phyloP scores from a whole-genome alignment of 2,329 filamentous ascomycete genomes.

The Gyromitra esculenta region DNA sequence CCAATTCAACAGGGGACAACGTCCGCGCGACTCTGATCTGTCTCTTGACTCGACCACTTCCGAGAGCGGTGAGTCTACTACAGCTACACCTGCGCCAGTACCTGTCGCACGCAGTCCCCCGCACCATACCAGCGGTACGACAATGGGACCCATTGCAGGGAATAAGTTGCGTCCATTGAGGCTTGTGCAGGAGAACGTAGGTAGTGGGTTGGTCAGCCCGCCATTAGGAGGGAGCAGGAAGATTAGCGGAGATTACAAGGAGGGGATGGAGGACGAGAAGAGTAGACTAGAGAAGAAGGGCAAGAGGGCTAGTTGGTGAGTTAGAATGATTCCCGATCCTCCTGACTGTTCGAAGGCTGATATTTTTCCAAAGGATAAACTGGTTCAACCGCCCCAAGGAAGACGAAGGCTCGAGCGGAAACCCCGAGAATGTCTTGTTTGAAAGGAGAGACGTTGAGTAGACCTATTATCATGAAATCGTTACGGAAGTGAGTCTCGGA shows the following conservation, averaged over 20 bases:
- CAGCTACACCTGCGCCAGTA: constrained; percentile 63
- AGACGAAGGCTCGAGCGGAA: constrained; percentile 46
- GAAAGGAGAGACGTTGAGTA: constrained; percentile 56
- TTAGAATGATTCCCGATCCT: constrained; percentile 9
- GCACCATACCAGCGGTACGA: constrained; percentile 29
- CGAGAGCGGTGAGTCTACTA: constrained; percentile 51
- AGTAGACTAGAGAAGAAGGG: constrained; percentile 41
- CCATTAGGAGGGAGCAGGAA: constrained; percentile 53
- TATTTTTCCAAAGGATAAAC: constrained; percentile 54
- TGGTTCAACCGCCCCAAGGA: constrained; percentile 57
- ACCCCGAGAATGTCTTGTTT: constrained; percentile 55
- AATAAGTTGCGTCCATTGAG: constrained; percentile 85
- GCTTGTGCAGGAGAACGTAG: constrained; percentile 80
- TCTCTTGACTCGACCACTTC: constrained; percentile 51
- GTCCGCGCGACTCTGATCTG: constrained; percentile 50
- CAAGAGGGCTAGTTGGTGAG: constrained; percentile 58
- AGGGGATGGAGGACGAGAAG: constrained; percentile 49
- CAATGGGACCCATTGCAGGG: constrained; percentile 63
- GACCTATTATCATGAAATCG: background rate
- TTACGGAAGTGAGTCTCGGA: background rate
- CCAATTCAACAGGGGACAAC: constrained; percentile 46
- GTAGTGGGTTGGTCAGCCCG: constrained; percentile 50
- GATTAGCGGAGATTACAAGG: constrained; percentile 55
- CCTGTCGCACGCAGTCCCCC: constrained; percentile 35
- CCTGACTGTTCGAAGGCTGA: background rate